Percentiles rank a stretch among this genome's conserved stretches.
Evolutionary conservation across 2,329 filamentous ascomycete genomes (phyloP).

Genomic region (Xylariaceae sp.): DNA sequence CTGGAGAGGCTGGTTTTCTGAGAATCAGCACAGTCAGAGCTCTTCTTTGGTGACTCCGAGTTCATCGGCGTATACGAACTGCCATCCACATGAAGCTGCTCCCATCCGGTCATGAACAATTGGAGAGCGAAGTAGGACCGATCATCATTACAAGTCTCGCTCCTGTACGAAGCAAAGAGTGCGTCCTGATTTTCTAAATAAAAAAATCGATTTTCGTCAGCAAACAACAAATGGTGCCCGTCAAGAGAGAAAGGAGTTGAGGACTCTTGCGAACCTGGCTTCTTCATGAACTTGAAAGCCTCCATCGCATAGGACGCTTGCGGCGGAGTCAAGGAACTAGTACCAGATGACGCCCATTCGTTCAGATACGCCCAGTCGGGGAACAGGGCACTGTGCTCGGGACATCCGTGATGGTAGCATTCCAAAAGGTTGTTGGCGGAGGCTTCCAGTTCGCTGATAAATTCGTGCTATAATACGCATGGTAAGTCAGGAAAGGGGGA

Average conservation of each 20-base stretch:
- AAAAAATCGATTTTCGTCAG: background rate
- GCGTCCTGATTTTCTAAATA: background rate
- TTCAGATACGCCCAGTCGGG: background rate
- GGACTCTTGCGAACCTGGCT: background rate
- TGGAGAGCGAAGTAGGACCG: background rate
- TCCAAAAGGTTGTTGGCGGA: background rate
- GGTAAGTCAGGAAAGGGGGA: too few relatives aligned
- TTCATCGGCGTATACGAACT: too few relatives aligned
- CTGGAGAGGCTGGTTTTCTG: too few relatives aligned
- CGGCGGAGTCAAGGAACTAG: background rate
- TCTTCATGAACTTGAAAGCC: background rate
- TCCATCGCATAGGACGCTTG: background rate
- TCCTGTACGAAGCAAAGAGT: background rate
- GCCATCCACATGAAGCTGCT: background rate
- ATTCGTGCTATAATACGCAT: too few relatives aligned
- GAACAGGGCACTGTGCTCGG: background rate
- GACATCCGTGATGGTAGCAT: background rate
- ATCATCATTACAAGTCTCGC: background rate
- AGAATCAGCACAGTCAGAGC: too few relatives aligned
- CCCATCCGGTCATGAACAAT: background rate
- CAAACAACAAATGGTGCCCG: background rate
- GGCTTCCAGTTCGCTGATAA: too few relatives aligned
- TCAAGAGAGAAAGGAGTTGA: background rate
- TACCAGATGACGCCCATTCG: too few relatives aligned
- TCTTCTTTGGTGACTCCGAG: too few relatives aligned